A percentile compares a stretch with the other conserved stretches of the same genome.
Evolutionary conservation across 768 basidiomycete genomes (phyloP).

Genomic region (Naematelia encephala): DNA sequence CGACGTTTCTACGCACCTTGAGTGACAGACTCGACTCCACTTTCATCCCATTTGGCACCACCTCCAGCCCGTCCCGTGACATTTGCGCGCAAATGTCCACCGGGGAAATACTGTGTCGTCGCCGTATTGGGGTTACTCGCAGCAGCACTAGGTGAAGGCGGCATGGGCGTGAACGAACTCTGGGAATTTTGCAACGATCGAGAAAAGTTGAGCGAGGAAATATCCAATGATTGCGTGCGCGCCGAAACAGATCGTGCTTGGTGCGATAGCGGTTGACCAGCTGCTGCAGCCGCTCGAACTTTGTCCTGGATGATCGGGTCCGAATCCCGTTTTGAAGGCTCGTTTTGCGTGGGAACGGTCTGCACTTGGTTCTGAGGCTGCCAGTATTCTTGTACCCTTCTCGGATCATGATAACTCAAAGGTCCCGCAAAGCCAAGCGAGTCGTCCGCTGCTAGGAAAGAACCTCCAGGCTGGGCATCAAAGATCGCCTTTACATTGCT

Average conservation of each 20-base stretch:
- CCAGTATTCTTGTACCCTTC: constrained; percentile 16
- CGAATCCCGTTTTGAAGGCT: constrained; percentile 36
- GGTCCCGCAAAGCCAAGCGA: constrained; percentile 29
- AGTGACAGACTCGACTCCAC: background rate
- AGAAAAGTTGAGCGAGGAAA: constrained; percentile 39
- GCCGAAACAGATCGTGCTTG: constrained; percentile 21
- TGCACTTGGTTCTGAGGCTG: constrained; percentile 6
- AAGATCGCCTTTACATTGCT: constrained; percentile 94
- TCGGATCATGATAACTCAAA: constrained; percentile 24
- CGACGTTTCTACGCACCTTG: background rate
- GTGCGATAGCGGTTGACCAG: constrained; percentile 1
- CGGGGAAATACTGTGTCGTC: constrained; percentile 37
- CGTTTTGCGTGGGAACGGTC: constrained; percentile 13
- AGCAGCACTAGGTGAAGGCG: constrained; percentile 19
- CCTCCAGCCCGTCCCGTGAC: background rate
- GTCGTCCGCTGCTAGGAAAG: constrained; percentile 14
- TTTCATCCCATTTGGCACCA: background rate
- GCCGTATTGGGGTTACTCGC: constrained; percentile 34
- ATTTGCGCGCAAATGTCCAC: background rate
- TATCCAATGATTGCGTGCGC: constrained; percentile 41
- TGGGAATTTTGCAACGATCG: constrained; percentile 15
- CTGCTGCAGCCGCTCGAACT: constrained; percentile 26
- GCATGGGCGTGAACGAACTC: constrained; percentile 24
- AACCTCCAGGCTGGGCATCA: constrained; percentile 11
- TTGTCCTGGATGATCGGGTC: constrained; percentile 38